Conservation (phyloP, 1,284 basidiomycete genomes). For the Leccinum pachyderme region DNA sequence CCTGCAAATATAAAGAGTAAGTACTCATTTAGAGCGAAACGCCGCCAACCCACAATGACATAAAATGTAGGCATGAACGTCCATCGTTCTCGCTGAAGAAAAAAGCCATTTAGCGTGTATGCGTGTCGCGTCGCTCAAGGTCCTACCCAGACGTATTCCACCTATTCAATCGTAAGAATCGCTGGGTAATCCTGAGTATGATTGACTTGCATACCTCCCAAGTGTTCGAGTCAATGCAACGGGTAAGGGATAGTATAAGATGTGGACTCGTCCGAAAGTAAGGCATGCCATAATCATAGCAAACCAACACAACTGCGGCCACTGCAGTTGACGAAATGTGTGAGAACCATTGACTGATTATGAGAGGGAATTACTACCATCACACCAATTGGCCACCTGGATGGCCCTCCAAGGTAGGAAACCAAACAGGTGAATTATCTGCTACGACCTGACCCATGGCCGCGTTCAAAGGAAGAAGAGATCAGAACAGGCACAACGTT, state of each 20-base stretch:
- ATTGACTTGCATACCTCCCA: constrained; percentile 14
- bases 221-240: constrained; percentile 3
- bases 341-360: not conserved
- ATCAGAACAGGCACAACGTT: not conserved
- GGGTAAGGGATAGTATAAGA: not conserved
- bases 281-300: constrained; percentile 16
- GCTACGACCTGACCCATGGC: constrained; percentile 12
- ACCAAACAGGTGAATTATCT: constrained; percentile 9
- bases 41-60: constrained; percentile 12
- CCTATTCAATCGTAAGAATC: constrained; percentile 9
- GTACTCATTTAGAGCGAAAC: not conserved
- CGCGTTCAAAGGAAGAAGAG: not conserved
- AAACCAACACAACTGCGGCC: constrained; percentile 19
- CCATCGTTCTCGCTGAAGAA: constrained; percentile 12
- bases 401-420: constrained; percentile 8
- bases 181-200: not conserved
- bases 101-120: not conserved
- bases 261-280: not conserved
- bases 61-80: constrained; percentile 17
- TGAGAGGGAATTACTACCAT: constrained; percentile 5
- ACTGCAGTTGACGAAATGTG: not conserved
- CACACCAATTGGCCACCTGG: constrained; percentile 18
- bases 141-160: constrained; percentile 20
- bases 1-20: constrained; percentile 1
- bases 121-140: not conserved